phyloP scores from a whole-genome alignment of 768 basidiomycete species.

The Tulasnella sp. region DNA sequence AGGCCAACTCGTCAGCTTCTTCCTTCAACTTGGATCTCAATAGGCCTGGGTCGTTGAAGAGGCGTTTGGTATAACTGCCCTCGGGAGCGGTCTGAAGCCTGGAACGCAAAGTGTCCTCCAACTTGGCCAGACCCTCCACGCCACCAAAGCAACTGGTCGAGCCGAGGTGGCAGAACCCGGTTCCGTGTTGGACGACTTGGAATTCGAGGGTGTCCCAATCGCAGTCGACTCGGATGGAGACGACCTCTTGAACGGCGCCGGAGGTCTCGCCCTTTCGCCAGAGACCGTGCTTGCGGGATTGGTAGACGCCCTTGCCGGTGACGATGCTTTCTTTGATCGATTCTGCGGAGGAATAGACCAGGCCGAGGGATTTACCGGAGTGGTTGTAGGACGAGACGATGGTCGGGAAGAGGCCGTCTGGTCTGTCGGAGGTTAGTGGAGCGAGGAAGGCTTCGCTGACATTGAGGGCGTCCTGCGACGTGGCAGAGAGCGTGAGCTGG shows the following conservation, averaged over 20 bases:
- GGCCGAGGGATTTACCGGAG: slow-evolving; percentile 73
- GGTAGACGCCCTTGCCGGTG: slow-evolving; percentile 89
- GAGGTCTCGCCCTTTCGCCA: slow-evolving; percentile 98
- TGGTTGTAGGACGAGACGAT: slow-evolving; percentile 69
- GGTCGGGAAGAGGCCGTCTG: slow-evolving; percentile 91
- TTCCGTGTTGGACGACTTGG: slow-evolving; percentile 80
- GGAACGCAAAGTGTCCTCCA: slow-evolving; percentile 72
- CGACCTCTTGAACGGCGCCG: slow-evolving; percentile 84
- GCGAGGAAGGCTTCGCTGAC: slow-evolving; percentile 84
- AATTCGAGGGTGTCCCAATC: slow-evolving; percentile 91
- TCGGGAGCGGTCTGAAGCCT: slow-evolving; percentile 73
- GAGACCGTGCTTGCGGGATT: slow-evolving; percentile 90
- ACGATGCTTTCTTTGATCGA: slow-evolving; percentile 83
- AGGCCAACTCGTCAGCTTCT: slow-evolving; percentile 95
- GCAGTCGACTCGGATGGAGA: slow-evolving; percentile 81
- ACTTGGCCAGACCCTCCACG: slow-evolving; percentile 66
- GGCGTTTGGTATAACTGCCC: slow-evolving; percentile 84
- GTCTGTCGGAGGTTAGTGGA: slow-evolving; percentile 74
- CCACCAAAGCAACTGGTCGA: slow-evolving; percentile 87
- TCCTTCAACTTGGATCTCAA: slow-evolving; percentile 94
- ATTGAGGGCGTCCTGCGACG: slow-evolving; percentile 59
- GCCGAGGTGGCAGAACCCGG: slow-evolving; percentile 91
- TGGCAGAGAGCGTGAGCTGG: slow-evolving; percentile 56
- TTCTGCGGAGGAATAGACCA: slow-evolving; percentile 90
- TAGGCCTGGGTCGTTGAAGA: slow-evolving; percentile 79